These are phyloP conservation scores for Anaeromyces robustus DNA, from an alignment of 192 early-diverging fungal species.

Conservation along the genomic window DNA sequence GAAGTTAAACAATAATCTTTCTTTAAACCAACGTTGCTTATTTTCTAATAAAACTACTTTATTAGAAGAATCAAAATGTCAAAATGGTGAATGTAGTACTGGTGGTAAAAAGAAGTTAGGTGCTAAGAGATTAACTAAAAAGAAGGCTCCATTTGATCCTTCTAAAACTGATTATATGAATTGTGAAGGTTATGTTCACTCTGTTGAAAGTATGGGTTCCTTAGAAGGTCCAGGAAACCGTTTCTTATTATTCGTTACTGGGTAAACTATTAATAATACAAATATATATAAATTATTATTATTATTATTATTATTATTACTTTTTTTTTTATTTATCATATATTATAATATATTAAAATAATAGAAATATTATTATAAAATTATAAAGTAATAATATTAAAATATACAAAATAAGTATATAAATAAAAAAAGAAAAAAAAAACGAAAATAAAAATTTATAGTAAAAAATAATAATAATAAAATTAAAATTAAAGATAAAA, in stretches of 20 bases:
- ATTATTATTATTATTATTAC: too few relatives aligned
- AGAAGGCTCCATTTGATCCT: neutral
- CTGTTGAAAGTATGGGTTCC: slow-evolving; percentile 7
- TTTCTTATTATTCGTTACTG: slow-evolving; percentile 8
- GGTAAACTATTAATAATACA: neutral
- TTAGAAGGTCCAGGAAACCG: slow-evolving; percentile 10
- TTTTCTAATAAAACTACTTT: neutral
- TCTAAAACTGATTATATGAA: slow-evolving; percentile 2
- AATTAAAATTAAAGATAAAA: too few relatives aligned
- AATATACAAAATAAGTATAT: too few relatives aligned
- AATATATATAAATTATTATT: too few relatives aligned
- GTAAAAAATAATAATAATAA: too few relatives aligned
- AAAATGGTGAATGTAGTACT: neutral
- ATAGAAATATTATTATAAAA: too few relatives aligned
- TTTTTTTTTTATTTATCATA: too few relatives aligned
- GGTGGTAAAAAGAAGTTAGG: neutral
- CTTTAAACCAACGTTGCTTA: neutral
- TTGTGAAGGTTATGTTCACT: slow-evolving; percentile 8
- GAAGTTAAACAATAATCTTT: neutral
- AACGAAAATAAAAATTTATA: too few relatives aligned
- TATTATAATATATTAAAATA: too few relatives aligned
- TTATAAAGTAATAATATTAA: too few relatives aligned
- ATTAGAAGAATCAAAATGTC: neutral
- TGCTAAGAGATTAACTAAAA: neutral
- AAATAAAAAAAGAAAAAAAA: too few relatives aligned